Conservation (phyloP, 2,329 filamentous ascomycete genomes). For the Mariannaea elegans region DNA sequence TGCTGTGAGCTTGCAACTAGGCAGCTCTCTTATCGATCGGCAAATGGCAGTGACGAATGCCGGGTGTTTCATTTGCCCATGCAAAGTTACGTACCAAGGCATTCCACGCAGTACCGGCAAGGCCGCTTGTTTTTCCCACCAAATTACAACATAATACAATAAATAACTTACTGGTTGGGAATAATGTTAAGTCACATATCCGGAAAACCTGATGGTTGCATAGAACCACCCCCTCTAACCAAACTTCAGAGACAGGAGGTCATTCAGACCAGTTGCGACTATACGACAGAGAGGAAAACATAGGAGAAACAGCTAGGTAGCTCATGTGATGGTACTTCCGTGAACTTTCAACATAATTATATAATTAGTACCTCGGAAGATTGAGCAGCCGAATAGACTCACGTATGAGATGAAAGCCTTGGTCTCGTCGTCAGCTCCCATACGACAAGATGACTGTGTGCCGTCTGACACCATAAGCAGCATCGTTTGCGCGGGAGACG, state of each 20-base stretch:
- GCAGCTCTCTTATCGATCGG: conserved; percentile 49
- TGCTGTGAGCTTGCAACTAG: conserved; percentile 37
- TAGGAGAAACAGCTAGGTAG: conserved; percentile 69
- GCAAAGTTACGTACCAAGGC: conserved; percentile 71
- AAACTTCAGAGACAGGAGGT: conserved; percentile 46
- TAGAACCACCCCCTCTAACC: conserved; percentile 60
- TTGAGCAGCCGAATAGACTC: conserved; percentile 30
- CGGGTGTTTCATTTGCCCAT: conserved; percentile 74
- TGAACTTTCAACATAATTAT: conserved; percentile 30
- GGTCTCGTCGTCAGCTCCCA: neutral
- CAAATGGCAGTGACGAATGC: conserved; percentile 74
- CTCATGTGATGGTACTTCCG: conserved; percentile 66
- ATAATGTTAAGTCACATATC: conserved; percentile 72
- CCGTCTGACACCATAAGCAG: conserved; percentile 62
- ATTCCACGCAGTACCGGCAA: conserved; percentile 66
- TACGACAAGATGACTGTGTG: neutral
- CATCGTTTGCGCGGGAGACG: conserved; percentile 67
- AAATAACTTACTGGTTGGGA: conserved; percentile 73
- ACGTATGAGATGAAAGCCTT: conserved; percentile 59
- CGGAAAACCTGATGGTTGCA: conserved; percentile 68
- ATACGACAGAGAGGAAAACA: conserved; percentile 73
- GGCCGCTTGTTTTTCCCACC: conserved; percentile 76
- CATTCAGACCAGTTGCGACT: conserved; percentile 68
- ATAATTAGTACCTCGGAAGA: neutral
- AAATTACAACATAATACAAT: conserved; percentile 72